phyloP scores from a whole-genome alignment of 2,329 filamentous ascomycete genomes.

The Cercospora berteroae region DNA sequence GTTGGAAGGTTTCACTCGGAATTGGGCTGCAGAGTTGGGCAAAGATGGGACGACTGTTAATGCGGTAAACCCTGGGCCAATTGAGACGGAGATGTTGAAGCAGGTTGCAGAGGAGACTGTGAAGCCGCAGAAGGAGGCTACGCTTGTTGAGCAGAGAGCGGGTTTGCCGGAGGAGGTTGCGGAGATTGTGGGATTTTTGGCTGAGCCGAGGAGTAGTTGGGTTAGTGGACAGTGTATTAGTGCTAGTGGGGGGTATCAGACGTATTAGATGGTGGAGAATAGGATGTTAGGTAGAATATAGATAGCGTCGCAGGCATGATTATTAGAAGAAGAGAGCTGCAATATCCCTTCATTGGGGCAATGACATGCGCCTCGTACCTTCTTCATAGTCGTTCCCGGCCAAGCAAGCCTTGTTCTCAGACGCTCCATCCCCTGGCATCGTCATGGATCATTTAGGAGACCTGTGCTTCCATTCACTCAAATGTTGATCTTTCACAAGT shows the following conservation, averaged over 20 bases:
- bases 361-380: not conserved
- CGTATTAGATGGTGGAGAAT: slow-evolving; percentile 17
- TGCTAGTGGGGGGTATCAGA: slow-evolving; percentile 50
- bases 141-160: slow-evolving; percentile 52
- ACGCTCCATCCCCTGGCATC: not conserved
- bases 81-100: slow-evolving; percentile 58
- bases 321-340: not conserved
- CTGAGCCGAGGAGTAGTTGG: slow-evolving; percentile 39
- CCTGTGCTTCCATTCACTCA: not conserved
- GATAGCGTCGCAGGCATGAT: not conserved
- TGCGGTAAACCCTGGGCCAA: slow-evolving; percentile 58
- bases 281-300: not conserved
- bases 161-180: slow-evolving; percentile 57
- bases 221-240: slow-evolving; percentile 55
- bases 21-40: slow-evolving; percentile 60
- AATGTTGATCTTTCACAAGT: not conserved
- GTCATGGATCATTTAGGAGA: not conserved
- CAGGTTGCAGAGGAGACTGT: slow-evolving; percentile 52
- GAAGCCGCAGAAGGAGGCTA: slow-evolving; percentile 51
- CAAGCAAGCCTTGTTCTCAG: not conserved
- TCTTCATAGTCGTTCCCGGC: not conserved
- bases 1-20: slow-evolving; percentile 59
- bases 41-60: slow-evolving; percentile 60
- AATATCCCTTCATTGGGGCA: too few species aligned
- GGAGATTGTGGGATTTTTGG: slow-evolving; percentile 56